Evolutionary conservation across 1,284 basidiomycete species (phyloP).

Genomic region (Wallemia ichthyophaga): DNA sequence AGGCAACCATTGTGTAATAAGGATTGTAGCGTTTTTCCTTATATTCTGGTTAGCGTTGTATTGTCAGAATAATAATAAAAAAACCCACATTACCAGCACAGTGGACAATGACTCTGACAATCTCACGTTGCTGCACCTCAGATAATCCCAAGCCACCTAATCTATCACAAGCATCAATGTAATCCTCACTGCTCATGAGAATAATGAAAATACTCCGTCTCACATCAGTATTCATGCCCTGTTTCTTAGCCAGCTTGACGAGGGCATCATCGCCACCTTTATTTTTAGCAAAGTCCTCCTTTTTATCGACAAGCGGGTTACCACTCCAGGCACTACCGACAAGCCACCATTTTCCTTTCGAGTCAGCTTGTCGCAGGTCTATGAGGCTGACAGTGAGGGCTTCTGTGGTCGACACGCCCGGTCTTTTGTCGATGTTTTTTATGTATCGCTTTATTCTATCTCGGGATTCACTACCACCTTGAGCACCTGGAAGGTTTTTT

Average conservation of each 20-base stretch:
- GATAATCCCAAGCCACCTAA: constrained; percentile 51
- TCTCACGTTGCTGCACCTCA: constrained; percentile 77
- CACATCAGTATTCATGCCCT: constrained; percentile 97
- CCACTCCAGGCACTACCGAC: constrained; percentile 90
- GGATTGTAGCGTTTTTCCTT: constrained; percentile 83
- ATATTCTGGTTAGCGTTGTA: constrained; percentile 1
- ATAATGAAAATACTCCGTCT: constrained; percentile 69
- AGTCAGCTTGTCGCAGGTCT: constrained; percentile 60
- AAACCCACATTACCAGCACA: constrained; percentile 58
- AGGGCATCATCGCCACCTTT: constrained; percentile 24
- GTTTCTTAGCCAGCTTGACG: constrained; percentile 49
- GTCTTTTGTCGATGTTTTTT: constrained; percentile 37
- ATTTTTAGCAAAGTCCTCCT: constrained; percentile 10
- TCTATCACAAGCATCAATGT: constrained; percentile 66
- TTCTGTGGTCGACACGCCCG: constrained; percentile 32
- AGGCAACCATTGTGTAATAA: constrained; percentile 65
- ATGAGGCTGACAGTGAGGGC: constrained; percentile 48
- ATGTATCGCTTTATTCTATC: constrained; percentile 64
- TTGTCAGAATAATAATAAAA: not conserved
- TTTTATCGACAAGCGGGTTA: constrained; percentile 43
- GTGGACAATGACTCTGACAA: constrained; percentile 66
- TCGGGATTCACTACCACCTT: constrained; percentile 35
- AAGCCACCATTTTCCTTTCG: constrained; percentile 93
- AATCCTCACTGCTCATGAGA: constrained; percentile 88
- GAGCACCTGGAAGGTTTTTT: constrained; percentile 27